Conservation (phyloP, 768 basidiomycete species). For the Russula griseocarnosa region DNA sequence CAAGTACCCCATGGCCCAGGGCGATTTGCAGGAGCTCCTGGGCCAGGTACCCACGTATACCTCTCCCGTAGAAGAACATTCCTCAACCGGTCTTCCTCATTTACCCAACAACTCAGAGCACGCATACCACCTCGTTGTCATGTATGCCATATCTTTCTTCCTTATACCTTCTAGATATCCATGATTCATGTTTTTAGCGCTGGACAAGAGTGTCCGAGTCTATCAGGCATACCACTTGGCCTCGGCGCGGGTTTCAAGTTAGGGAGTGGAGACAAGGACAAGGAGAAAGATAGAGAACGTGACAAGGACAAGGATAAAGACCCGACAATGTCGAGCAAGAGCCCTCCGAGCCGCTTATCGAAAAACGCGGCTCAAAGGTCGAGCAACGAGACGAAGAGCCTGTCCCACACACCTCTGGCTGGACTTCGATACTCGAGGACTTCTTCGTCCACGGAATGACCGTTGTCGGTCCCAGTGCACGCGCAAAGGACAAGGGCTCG, state of each 20-base stretch:
- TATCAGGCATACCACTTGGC: conserved; percentile 76
- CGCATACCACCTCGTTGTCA: conserved; percentile 74
- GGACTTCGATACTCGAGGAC: conserved; percentile 73
- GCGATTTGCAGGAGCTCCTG: conserved; percentile 67
- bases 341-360: conserved; percentile 28
- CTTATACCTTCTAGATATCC: background rate
- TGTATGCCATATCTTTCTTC: conserved; percentile 46
- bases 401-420: conserved; percentile 44
- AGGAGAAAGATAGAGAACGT: conserved; percentile 35
- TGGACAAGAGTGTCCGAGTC: conserved; percentile 81
- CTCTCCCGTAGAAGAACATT: conserved; percentile 27
- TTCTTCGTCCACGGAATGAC: conserved; percentile 51
- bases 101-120: conserved; percentile 54
- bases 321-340: conserved; percentile 15
- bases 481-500: conserved; percentile 40
- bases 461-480: conserved; percentile 17
- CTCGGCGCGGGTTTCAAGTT: conserved; percentile 73
- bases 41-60: conserved; percentile 53
- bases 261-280: conserved; percentile 41
- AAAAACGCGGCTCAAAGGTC: conserved; percentile 34
- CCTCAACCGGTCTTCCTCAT: conserved; percentile 38
- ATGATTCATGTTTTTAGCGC: conserved; percentile 41
- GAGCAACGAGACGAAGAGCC: conserved; percentile 17
- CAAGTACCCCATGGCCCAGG: conserved; percentile 41
- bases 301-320: conserved; percentile 35